Evolutionary conservation across 148 eudicot genomes (phyloP).

Genomic region (Fallopia convolvulus): DNA sequence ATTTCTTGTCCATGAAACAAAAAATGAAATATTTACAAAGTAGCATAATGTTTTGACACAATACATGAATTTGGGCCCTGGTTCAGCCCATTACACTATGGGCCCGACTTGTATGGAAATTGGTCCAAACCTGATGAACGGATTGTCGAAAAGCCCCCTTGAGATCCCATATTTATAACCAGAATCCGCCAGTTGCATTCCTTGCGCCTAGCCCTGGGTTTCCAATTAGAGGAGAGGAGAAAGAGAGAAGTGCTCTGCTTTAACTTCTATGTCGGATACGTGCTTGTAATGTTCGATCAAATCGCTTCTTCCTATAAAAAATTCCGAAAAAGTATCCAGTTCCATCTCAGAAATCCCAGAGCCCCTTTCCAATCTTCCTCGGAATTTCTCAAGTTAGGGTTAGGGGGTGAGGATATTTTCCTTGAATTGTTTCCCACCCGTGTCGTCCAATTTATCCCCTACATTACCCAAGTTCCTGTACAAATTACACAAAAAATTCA

Average conservation of each 20-base stretch:
- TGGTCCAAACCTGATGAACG: not conserved
- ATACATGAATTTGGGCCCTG: not conserved
- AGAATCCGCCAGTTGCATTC: not conserved
- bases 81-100: not conserved
- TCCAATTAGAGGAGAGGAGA: slow-evolving; percentile 19
- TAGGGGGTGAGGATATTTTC: slow-evolving; percentile 20
- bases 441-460: slow-evolving; percentile 7
- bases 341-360: slow-evolving; percentile 13
- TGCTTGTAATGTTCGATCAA: not conserved
- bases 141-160: not conserved
- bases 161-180: not conserved
- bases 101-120: not conserved
- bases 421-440: not conserved
- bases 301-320: not conserved
- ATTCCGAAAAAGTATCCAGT: not conserved
- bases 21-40: no score
- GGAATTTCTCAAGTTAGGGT: slow-evolving; percentile 19
- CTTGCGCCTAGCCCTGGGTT: slow-evolving; percentile 29
- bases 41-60: no score
- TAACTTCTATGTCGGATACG: not conserved
- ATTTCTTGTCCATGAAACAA: no score
- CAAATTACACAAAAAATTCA: not conserved
- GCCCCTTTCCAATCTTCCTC: slow-evolving; percentile 14
- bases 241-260: slow-evolving; percentile 6
- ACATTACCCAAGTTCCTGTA: not conserved